Percentiles rank a stretch among this genome's conserved stretches.
phyloP scores from a whole-genome alignment of 108 stramenopile genomes.

The Skeletonema menzelii region DNA sequence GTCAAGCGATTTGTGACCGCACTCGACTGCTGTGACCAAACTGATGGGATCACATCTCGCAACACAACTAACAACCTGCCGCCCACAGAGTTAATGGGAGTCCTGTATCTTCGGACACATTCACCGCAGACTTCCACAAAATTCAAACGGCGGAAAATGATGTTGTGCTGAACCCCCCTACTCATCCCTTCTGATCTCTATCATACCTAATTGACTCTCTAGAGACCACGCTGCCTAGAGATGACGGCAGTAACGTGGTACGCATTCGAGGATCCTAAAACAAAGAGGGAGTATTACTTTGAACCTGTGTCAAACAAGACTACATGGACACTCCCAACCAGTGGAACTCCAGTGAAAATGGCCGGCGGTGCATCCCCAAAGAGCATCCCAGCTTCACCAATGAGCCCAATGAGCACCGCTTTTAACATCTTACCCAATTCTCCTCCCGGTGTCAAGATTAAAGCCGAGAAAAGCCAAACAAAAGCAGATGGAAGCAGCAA shows the following conservation, averaged over 20 bases:
- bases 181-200: too few species aligned
- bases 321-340: constrained; percentile 27
- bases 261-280: constrained; percentile 24
- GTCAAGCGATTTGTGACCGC: too few species aligned
- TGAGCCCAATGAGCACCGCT: too few species aligned
- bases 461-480: neutral
- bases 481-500: neutral
- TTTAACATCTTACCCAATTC: neutral
- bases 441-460: neutral
- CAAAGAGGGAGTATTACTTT: constrained; percentile 32
- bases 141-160: too few species aligned
- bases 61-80: too few species aligned
- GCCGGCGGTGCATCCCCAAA: neutral
- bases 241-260: constrained; percentile 17
- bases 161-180: too few species aligned
- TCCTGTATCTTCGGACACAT: too few species aligned
- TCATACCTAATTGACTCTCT: too few species aligned
- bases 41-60: too few species aligned
- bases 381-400: neutral
- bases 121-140: too few species aligned
- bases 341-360: neutral
- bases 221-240: neutral
- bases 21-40: too few species aligned
- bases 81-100: too few species aligned
- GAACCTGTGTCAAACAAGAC: constrained; percentile 17